Percentiles rank a stretch among this genome's conserved stretches.
Conservation (phyloP, 2,329 filamentous ascomycete genomes). For the Curvularia verruculosa region DNA sequence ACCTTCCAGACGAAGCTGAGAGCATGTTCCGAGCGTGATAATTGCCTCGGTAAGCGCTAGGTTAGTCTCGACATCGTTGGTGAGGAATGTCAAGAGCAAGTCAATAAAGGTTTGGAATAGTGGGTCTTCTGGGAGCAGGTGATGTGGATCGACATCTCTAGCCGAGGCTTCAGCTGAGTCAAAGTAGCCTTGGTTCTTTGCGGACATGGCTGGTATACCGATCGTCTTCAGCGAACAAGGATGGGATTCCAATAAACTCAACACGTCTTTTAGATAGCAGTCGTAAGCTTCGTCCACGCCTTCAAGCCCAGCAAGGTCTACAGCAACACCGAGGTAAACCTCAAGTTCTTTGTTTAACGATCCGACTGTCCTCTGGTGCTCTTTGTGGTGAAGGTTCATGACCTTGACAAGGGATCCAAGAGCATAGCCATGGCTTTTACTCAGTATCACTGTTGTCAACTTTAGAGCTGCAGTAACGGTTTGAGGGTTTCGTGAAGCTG, state of each 20-base stretch:
- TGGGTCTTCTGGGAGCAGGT: slow-evolving; percentile 66
- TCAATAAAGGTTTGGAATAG: slow-evolving; percentile 59
- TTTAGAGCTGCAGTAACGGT: slow-evolving; percentile 90
- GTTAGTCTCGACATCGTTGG: slow-evolving; percentile 91
- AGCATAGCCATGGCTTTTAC: slow-evolving; percentile 86
- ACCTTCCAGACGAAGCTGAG: slow-evolving; percentile 83
- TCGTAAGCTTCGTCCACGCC: slow-evolving; percentile 77
- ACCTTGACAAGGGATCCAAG: slow-evolving; percentile 76
- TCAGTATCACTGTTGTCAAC: slow-evolving; percentile 82
- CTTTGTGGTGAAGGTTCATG: slow-evolving; percentile 61
- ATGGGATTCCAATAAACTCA: slow-evolving; percentile 72
- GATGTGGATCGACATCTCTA: slow-evolving; percentile 67
- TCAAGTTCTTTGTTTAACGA: slow-evolving; percentile 78
- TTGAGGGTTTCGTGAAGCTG: slow-evolving; percentile 83
- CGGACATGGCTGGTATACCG: slow-evolving; percentile 64
- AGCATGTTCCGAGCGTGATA: slow-evolving; percentile 81
- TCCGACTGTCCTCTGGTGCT: slow-evolving; percentile 69
- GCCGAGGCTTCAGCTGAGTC: slow-evolving; percentile 53
- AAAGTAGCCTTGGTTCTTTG: slow-evolving; percentile 60
- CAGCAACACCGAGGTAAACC: slow-evolving; percentile 70
- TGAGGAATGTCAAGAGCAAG: slow-evolving; percentile 79
- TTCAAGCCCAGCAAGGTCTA: slow-evolving; percentile 70
- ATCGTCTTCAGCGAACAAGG: slow-evolving; percentile 74
- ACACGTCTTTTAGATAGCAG: slow-evolving; percentile 72
- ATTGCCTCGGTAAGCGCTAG: slow-evolving; percentile 84